phyloP scores from a whole-genome alignment of 331 rosid genomes.

The Quercus phellos region DNA sequence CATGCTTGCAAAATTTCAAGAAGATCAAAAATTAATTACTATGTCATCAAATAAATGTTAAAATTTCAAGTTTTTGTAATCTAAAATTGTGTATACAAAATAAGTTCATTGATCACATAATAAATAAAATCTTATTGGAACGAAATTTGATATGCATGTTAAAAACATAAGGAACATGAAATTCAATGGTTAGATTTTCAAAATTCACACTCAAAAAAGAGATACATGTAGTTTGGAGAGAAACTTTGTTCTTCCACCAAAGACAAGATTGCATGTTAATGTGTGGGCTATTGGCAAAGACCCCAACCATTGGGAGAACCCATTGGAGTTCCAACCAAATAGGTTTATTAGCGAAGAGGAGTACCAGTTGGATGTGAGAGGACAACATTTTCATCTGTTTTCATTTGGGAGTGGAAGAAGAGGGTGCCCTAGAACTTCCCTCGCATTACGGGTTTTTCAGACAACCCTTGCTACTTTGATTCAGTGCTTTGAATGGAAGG shows the following conservation, averaged over 20 bases:
- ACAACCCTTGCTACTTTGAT: slow-evolving; percentile 46
- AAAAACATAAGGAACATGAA: no score
- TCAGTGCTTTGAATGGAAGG: slow-evolving; percentile 67
- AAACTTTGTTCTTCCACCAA: slow-evolving; percentile 16
- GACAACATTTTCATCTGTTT: slow-evolving; percentile 45
- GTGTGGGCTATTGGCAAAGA: slow-evolving; percentile 60
- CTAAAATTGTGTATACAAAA: no score
- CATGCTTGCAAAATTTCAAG: no score
- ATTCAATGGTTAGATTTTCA: no score
- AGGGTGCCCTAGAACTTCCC: slow-evolving; percentile 51
- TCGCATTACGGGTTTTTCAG: slow-evolving; percentile 38
- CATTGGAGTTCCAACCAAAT: slow-evolving; percentile 57
- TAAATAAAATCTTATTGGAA: no score
- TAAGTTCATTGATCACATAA: no score
- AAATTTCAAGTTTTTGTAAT: no score
- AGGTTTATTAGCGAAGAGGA: slow-evolving; percentile 35
- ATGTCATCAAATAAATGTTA: no score
- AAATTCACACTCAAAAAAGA: no score
- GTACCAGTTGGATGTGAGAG: slow-evolving; percentile 37
- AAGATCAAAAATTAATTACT: no score
- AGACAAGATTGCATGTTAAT: slow-evolving; percentile 32
- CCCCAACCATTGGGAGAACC: slow-evolving; percentile 47
- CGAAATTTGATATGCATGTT: no score
- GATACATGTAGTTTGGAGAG: no score
- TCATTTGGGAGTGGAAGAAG: slow-evolving; percentile 82